These are phyloP conservation scores for Lentinula detonsa DNA, from an alignment of 768 basidiomycete genomes.

Conservation along the genomic window DNA sequence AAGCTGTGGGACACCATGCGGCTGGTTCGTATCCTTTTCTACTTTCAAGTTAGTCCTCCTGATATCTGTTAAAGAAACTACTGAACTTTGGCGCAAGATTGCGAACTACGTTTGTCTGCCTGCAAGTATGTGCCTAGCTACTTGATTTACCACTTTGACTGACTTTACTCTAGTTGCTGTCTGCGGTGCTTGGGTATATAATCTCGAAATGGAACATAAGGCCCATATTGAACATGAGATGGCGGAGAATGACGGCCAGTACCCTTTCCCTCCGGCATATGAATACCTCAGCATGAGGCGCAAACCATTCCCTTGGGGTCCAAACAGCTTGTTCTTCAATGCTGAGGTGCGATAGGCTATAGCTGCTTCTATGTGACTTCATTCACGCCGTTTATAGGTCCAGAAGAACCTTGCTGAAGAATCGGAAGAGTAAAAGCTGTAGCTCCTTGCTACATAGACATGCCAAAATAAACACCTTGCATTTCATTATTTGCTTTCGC, in stretches of 20 bases:
- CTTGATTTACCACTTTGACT: slow-evolving; percentile 7
- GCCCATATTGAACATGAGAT: slow-evolving; percentile 67
- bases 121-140: slow-evolving; percentile 46
- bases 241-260: slow-evolving; percentile 64
- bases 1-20: slow-evolving; percentile 62
- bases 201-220: slow-evolving; percentile 56
- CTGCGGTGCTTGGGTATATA: slow-evolving; percentile 50
- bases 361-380: neutral
- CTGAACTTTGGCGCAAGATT: slow-evolving; percentile 83
- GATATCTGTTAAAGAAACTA: slow-evolving; percentile 45
- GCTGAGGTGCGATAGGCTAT: slow-evolving; percentile 42
- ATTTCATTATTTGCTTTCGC: neutral
- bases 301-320: slow-evolving; percentile 85
- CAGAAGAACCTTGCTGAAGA: slow-evolving; percentile 55
- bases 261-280: slow-evolving; percentile 67
- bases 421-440: neutral
- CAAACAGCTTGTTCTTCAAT: slow-evolving; percentile 81
- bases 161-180: slow-evolving; percentile 32
- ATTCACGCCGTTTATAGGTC: slow-evolving; percentile 27
- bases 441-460: neutral
- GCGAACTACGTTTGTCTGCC: slow-evolving; percentile 78
- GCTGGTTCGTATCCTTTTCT: slow-evolving; percentile 34
- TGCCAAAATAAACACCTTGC: neutral
- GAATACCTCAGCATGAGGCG: slow-evolving; percentile 70
- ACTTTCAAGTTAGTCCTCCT: neutral